Base-by-base conservation (phyloP, 2,329 filamentous ascomycete species). In the Trichophyton rubrum region DNA sequence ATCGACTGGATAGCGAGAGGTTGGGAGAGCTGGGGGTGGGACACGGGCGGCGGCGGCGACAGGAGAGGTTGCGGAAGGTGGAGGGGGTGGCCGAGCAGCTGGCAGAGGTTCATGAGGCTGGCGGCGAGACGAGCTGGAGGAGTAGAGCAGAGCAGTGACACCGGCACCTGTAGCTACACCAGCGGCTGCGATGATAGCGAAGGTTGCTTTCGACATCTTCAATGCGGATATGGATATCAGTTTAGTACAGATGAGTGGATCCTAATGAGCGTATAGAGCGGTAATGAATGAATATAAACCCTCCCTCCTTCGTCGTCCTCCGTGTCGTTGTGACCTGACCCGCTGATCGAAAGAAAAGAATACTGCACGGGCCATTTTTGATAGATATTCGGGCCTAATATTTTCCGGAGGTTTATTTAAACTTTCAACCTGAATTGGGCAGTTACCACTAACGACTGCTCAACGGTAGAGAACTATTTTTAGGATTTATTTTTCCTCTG, bases 151-250 rank as follows among this genome's bases (percentile, higher is more conserved):
- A 61, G 80, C 80, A 49, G 88, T 91, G 62, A 88, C 75, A 62
- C 86, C 87, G 61, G 88, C 88, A 63, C 88, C 88, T 59, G 87
- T 85, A 72, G 86, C 86, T 66, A 88, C 88, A 72, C 88, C 85
- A 69, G 88, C 81, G 64, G 85, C 86, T 68, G 88, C 88, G 68
- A 91, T 85, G 63, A 89, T 80, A 66, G 86, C 87, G 67, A 92
- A 69, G 38, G 87, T 90, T 24, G 85, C 80, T 74, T 91, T 92
- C 62, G 88, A 90, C 88, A 92, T 92, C 66, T 62, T 79, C 55
- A 58, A 40, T 17, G 49, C 4, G 24, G 24, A n/a, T 53, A 53
- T 30, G 1, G 24, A 7, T 5, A 5, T 3, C 13, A 15, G 3
- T 22, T 53, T 11, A 24, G 30, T n/a, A 15, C 13, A n/a, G 17